Evolutionary conservation across 208 protist genomes (phyloP), one percentile per base, ranked within the genome.

Genomic region (Leishmania braziliensis): DNA sequence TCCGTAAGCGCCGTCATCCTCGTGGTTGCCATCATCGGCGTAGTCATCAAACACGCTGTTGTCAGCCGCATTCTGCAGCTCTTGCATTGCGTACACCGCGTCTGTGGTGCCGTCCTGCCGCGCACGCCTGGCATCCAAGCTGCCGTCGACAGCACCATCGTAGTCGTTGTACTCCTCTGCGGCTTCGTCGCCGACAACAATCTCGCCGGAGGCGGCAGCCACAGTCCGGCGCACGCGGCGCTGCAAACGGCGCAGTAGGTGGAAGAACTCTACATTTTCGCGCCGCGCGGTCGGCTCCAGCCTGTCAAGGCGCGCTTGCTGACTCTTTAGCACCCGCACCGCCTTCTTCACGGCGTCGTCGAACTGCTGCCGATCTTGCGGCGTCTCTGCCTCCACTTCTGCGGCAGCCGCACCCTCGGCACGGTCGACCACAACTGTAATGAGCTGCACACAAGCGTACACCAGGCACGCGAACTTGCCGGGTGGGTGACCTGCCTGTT

Each of bases 371-470:
- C 81, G 86, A 75, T 98, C 95, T 70, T 92, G 88, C 29, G 78
- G 74, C 33, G 95, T 96, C 75, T 98, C 93, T 0, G 91, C 87
- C 68, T 87, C 90, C 56, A 95, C 54, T 82, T 98, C 92, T 53
- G 92, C 89, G 29, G 75, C 88, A 6, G 87, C 89, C 20, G 82
- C 62, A 3, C 91, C 91, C 10, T 83, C 77, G 12, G 88, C 88
- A 39, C 95, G 93, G n/a, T 84, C 80, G 51, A 83, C 75, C 58
- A 97, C 91, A 23, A 92, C 92, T 18, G 81, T 89, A 46, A 96
- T 79, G 66, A 98, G 88, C 86, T 98, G 93, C 43, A 90, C 79
- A 78, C 91, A 96, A n/a, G 89, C 92, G 88, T 98, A 98, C 16
- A 96, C 71, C 53, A 98, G 88, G 78, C 91, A 95, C 5, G 88